Percentiles rank a stretch among this genome's conserved stretches.
Evolutionary conservation across 208 protist genomes (phyloP).

Genomic region (Trypanosoma scelopori): DNA sequence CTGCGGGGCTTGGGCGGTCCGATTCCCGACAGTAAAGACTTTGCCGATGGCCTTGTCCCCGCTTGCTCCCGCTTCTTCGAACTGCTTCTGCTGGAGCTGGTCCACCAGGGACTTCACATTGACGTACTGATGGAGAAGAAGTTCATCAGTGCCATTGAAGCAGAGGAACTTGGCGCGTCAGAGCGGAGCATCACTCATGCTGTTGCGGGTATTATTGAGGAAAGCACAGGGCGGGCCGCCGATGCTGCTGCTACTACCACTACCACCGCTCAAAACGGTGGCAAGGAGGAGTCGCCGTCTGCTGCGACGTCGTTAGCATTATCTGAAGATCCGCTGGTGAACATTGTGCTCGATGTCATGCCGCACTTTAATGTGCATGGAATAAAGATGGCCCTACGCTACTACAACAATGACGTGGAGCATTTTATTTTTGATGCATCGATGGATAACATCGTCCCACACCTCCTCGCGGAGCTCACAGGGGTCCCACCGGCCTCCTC

Average conservation of each 20-base stretch:
- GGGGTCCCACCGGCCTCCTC: constrained; percentile 1
- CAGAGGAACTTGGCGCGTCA: constrained; percentile 67
- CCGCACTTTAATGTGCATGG: constrained; percentile 63
- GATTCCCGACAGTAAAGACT: constrained; percentile 78
- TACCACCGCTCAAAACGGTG: constrained; percentile 8
- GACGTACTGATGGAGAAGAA: constrained; percentile 53
- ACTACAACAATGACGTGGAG: constrained; percentile 88
- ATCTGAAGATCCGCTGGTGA: constrained; percentile 51
- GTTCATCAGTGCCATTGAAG: constrained; percentile 62
- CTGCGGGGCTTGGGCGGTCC: constrained; percentile 45
- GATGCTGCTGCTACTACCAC: neutral
- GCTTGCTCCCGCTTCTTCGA: constrained; percentile 72
- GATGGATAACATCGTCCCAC: constrained; percentile 82
- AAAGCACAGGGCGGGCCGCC: constrained; percentile 11
- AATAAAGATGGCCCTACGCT: constrained; percentile 60
- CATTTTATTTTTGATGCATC: constrained; percentile 88
- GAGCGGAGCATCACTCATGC: constrained; percentile 51
- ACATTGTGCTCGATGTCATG: constrained; percentile 83
- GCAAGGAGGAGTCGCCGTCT: neutral
- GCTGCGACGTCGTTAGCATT: neutral
- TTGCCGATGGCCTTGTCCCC: constrained; percentile 42
- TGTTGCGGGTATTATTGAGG: constrained; percentile 38
- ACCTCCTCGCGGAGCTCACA: constrained; percentile 58
- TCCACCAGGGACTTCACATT: constrained; percentile 75
- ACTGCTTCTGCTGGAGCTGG: constrained; percentile 70